Evolutionary conservation across 768 basidiomycete species (phyloP), one percentile per base, ranked within the genome.

Genomic region (Boletus vermiculosoides): DNA sequence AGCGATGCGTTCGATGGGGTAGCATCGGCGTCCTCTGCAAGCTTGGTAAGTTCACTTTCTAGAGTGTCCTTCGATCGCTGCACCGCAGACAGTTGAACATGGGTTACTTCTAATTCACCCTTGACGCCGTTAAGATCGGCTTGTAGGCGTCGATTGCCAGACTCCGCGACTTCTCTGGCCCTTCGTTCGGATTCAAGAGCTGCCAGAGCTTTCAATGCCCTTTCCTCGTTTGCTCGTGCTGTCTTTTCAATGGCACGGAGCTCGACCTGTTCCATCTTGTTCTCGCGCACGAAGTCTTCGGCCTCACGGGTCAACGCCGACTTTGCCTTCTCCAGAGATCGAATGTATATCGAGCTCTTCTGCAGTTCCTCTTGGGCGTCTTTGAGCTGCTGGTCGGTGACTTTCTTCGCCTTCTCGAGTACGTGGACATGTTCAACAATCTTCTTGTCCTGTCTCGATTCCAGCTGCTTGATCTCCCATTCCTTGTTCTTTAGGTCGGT

Each of bases 351-450:
- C 6, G 78, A 80, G 42, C 90, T 86, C 57, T 86, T 85, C 70
- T 86, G 80, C 33, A 96, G 72, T 69, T 96, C 93, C 20, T 78
- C 72, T 54, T 90, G 87, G 0, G 94, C 89, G 2, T 92, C 90
- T 20, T 79, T 83, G 16, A 98, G 83, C 67, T 97, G 92, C 39
- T 89, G 84, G 69, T 98, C 96, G 1, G 96, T 95, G 55, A 96
- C 86, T 36, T 86, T 86, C 72, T 98, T 98, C 16, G 96, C 96
- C 69, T 95, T 92, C 70, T 98, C 94, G 12, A 96, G 80, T 30
- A 98, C 96, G 69, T 98, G 88, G 25, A 97, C 92, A 66, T 98
- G 96, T 72, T 98, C 95, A 44, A 98, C 94, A 57, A 97, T 95
- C n/a, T 92, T 97, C 77, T 95, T 98, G 77, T 98, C 93, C 67